Conservation (phyloP, 495 filamentous ascomycete genomes). For the Penicillium tannophilum region DNA sequence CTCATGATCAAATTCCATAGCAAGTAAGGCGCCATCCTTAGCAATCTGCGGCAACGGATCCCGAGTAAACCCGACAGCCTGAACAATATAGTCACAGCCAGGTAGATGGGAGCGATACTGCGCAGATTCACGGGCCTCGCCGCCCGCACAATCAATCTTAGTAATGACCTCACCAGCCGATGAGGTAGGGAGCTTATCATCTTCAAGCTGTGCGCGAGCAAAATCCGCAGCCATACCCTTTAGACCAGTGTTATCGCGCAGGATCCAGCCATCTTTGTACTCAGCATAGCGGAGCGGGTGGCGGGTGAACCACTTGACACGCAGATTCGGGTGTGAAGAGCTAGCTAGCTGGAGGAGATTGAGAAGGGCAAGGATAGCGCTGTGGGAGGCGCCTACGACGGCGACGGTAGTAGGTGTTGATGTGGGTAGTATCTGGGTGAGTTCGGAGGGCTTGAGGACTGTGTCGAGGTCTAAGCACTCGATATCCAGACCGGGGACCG, state of each 20-base stretch:
- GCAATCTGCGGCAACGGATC: slow-evolving; percentile 49
- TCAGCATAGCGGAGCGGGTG: slow-evolving; percentile 62
- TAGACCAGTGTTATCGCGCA: slow-evolving; percentile 64
- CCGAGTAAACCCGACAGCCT: slow-evolving; percentile 58
- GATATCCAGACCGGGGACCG: slow-evolving; percentile 32
- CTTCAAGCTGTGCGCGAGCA: slow-evolving; percentile 58
- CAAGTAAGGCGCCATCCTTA: slow-evolving; percentile 30
- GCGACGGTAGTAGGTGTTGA: slow-evolving; percentile 43
- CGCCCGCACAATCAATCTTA: slow-evolving; percentile 50
- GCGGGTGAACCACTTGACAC: slow-evolving; percentile 62
- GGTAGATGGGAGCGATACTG: slow-evolving; percentile 49
- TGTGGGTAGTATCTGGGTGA: slow-evolving; percentile 44
- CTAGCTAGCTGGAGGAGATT: slow-evolving; percentile 57
- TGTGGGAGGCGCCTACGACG: slow-evolving; percentile 63
- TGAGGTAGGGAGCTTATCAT: slow-evolving; percentile 46
- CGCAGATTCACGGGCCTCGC: slow-evolving; percentile 36
- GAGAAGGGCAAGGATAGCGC: slow-evolving; percentile 61
- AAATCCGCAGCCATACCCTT: slow-evolving; percentile 63
- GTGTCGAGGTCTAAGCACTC: slow-evolving; percentile 54
- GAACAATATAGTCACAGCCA: slow-evolving; percentile 50
- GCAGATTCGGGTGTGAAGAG: slow-evolving; percentile 51
- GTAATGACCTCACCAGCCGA: slow-evolving; percentile 51
- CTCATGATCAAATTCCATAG: slow-evolving; percentile 51
- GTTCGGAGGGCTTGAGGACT: slow-evolving; percentile 55
- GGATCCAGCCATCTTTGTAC: slow-evolving; percentile 62